These are phyloP conservation scores for Elsinoe batatas DNA, from an alignment of 2,329 filamentous ascomycete genomes.

Conservation along the genomic window DNA sequence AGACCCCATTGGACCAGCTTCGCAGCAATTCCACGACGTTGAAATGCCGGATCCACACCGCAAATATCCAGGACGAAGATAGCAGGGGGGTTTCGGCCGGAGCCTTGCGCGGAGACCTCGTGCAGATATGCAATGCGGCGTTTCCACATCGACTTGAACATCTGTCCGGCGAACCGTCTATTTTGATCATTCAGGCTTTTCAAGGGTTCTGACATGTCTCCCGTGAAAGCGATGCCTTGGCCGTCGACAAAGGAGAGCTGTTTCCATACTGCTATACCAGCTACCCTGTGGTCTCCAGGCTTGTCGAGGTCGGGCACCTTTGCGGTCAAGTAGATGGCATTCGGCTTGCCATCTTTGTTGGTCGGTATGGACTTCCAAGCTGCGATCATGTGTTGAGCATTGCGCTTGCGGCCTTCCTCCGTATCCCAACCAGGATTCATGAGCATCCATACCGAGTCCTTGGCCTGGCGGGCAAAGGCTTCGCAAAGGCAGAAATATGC, in stretches of 20 bases:
- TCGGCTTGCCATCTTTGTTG: constrained; percentile 38
- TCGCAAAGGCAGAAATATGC: constrained; percentile 24
- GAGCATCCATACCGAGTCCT: constrained; percentile 43
- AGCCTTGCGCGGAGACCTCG: constrained; percentile 30
- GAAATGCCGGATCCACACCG: constrained; percentile 44
- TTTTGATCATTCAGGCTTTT: constrained; percentile 35
- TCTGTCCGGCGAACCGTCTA: constrained; percentile 39
- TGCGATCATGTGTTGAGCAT: constrained; percentile 31
- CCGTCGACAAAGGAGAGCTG: constrained; percentile 38
- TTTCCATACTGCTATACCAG: constrained; percentile 46
- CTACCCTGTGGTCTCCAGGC: constrained; percentile 29
- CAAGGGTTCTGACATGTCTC: constrained; percentile 36
- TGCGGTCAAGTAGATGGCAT: constrained; percentile 46
- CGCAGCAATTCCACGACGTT: constrained; percentile 34
- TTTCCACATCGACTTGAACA: constrained; percentile 36
- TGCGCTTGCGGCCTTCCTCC: constrained; percentile 32
- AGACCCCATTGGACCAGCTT: constrained; percentile 28
- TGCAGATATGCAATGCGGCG: constrained; percentile 35
- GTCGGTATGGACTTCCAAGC: constrained; percentile 34
- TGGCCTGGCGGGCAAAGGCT: constrained; percentile 43
- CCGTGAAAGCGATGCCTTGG: constrained; percentile 23
- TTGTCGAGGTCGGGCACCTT: constrained; percentile 33
- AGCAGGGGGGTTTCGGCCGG: constrained; percentile 28
- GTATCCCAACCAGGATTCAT: constrained; percentile 49
- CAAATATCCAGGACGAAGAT: constrained; percentile 44